These are phyloP conservation scores for Ilex asprella DNA, from an alignment of 257 asterid genomes.

Conservation along the genomic window DNA sequence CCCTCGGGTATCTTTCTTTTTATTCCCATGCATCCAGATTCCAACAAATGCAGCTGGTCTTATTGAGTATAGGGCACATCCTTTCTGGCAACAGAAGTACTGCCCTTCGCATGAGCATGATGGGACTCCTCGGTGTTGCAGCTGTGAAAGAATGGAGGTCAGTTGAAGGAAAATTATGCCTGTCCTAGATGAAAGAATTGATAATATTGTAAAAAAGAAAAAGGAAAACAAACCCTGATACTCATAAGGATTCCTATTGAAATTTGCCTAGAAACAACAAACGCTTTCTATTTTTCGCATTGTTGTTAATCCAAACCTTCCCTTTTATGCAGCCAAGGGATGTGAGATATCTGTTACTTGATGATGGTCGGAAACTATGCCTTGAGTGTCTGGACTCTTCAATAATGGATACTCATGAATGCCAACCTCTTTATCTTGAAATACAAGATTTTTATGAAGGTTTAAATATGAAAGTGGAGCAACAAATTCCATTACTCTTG, in stretches of 20 bases:
- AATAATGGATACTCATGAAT: slow-evolving; percentile 92
- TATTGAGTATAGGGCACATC: slow-evolving; percentile 95
- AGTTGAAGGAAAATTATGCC: slow-evolving; percentile 5
- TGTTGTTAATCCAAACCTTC: slow-evolving; percentile 9
- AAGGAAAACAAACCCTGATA: neutral
- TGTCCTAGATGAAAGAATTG: neutral
- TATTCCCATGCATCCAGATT: slow-evolving; percentile 37
- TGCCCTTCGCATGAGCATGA: slow-evolving; percentile 92
- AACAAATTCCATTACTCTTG: slow-evolving; percentile 88
- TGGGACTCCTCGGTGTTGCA: slow-evolving; percentile 97
- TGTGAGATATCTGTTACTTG: slow-evolving; percentile 67
- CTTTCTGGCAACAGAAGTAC: slow-evolving; percentile 96
- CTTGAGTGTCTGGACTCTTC: slow-evolving; percentile 97
- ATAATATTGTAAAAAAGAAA: neutral
- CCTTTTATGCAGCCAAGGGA: slow-evolving; percentile 53
- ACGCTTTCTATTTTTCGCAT: neutral
- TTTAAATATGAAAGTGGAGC: slow-evolving; percentile 91
- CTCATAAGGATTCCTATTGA: neutral
- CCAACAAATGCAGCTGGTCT: slow-evolving; percentile 86
- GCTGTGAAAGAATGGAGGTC: slow-evolving; percentile 97
- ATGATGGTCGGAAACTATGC: slow-evolving; percentile 88
- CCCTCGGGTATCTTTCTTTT: slow-evolving; percentile 4
- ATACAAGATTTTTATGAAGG: slow-evolving; percentile 96
- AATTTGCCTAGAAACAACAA: neutral
- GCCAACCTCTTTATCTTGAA: slow-evolving; percentile 92